Evolutionary conservation across 164 flowering plant genomes (phyloP), one percentile per base, ranked within the genome.

Genomic region (Vitis riparia): DNA sequence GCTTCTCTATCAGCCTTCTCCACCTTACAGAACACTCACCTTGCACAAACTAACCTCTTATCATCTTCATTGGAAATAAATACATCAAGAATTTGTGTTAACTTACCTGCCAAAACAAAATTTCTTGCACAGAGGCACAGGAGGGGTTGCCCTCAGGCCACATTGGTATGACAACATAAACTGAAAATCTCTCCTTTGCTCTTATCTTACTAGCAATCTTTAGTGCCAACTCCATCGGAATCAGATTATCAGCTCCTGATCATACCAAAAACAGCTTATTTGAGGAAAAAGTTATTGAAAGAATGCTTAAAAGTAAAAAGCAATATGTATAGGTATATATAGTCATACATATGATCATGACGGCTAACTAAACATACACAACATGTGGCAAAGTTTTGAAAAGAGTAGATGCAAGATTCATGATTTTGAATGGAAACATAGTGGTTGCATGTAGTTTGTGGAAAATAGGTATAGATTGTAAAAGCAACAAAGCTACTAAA

Each of bases 91-190:
- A 5, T 2, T 49, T 66, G 55, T 55, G 55, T n/a, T 48, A 55
- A 1, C 37, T 62, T 79, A 81, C 87, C 87, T 84, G 87, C 93
- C 93, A 89, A 75, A 75, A 85, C 17, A 89, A 85, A 72, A 89
- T 86, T 78, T 85, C 86, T 71, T 89, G 94, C 70, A 86, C 88
- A 19, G 90, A 68, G n/a, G 80, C 82, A 74, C 88, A 82, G 48
- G 85, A 65, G 1, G 94, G 91, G 62, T 67, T 78, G 50, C 94
- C 94, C 73, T 89, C 94, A 51, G 91, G 91, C 91, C 91, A 89
- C 94, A 89, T 89, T 57, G 94, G 94, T 48, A 89, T 79, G 61
- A 86, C 84, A 50, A 89, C 55, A 69, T 87, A 89, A 56, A 88
- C 94, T 6, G 89, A 70, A 76, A 89, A 89, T 78, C 91, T 83